Evolutionary conservation across 352 stramenopile species (phyloP).

Genomic region (Pythium folliculosum): DNA sequence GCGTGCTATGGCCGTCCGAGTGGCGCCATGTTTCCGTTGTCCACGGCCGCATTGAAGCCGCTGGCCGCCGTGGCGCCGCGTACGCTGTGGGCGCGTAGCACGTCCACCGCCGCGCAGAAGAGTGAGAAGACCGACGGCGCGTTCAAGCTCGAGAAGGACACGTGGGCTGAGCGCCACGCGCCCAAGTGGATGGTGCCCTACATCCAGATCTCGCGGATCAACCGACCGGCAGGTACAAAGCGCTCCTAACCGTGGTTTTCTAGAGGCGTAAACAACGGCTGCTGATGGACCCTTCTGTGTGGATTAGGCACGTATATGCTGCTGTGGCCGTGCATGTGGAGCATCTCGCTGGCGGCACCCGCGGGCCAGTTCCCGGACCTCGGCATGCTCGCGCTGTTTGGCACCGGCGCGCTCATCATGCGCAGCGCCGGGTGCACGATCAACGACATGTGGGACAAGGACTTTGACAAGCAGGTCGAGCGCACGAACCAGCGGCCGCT

Average conservation of each 20-base stretch:
- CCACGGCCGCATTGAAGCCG: not conserved
- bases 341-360: conserved; percentile 92
- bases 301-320: conserved; percentile 92
- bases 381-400: conserved; percentile 80
- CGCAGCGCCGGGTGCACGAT: conserved; percentile 97
- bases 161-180: conserved; percentile 79
- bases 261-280: not conserved
- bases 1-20: conserved; percentile 6
- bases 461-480: conserved; percentile 96
- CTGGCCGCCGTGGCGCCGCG: conserved; percentile 2
- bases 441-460: conserved; percentile 99
- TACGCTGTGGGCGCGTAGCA: conserved; percentile 12
- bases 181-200: conserved; percentile 84
- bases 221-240: conserved; percentile 64
- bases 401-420: conserved; percentile 96
- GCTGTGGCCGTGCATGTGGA: conserved; percentile 97
- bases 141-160: conserved; percentile 84
- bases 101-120: conserved; percentile 1
- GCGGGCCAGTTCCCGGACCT: conserved; percentile 78
- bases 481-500: conserved; percentile 95
- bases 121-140: conserved; percentile 17
- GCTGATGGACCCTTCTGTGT: not conserved
- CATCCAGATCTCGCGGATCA: conserved; percentile 85
- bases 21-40: not conserved
- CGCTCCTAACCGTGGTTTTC: not conserved